These are phyloP conservation scores for Amphicarpaea edgeworthii DNA, from an alignment of 306 rosid species.

Conservation along the genomic window DNA sequence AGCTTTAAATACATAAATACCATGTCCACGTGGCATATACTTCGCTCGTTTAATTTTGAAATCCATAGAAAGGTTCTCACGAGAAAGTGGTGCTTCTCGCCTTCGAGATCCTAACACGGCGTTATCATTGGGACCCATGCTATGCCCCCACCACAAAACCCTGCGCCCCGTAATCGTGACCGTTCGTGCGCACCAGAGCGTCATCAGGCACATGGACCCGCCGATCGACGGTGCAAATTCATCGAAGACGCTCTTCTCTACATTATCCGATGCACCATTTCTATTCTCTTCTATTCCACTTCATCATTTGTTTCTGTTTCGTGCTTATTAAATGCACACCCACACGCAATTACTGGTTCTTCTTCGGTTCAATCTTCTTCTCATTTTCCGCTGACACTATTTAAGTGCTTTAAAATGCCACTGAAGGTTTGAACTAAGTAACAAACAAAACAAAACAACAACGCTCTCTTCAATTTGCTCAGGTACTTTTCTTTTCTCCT, in stretches of 20 bases:
- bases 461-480: not conserved
- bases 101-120: constrained; percentile 2
- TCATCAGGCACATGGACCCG: not conserved
- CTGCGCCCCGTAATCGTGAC: constrained; percentile 22
- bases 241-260: not conserved
- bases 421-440: constrained; percentile 5
- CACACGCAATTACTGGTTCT: constrained; percentile 25
- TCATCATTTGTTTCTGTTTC: too few relatives aligned
- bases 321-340: constrained; percentile 42
- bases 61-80: not conserved
- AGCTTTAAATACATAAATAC: not conserved
- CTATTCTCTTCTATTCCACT: not conserved
- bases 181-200: constrained; percentile 10
- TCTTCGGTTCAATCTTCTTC: not conserved
- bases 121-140: too few relatives aligned
- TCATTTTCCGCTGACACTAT: not conserved
- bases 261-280: not conserved
- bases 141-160: constrained; percentile 28
- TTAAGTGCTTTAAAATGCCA: constrained; percentile 1
- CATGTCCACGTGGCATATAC: not conserved
- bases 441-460: not conserved
- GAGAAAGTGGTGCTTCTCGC: not conserved
- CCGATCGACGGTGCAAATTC: not conserved
- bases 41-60: constrained; percentile 1
- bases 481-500: constrained; percentile 23